phyloP scores from a whole-genome alignment of 768 basidiomycete genomes.

The Tricholoma terreum region DNA sequence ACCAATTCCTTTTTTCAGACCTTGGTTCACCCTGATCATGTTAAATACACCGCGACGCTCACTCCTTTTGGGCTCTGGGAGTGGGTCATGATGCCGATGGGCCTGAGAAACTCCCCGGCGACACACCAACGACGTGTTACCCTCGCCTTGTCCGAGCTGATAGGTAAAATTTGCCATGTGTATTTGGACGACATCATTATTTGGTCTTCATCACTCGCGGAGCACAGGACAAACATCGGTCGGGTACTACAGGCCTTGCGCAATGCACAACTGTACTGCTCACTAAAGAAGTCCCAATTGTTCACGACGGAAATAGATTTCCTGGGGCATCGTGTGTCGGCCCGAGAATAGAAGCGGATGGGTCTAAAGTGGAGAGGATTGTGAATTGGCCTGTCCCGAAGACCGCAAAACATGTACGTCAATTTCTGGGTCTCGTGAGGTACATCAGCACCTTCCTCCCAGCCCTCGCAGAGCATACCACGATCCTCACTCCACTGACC shows the following conservation, averaged over 20 bases:
- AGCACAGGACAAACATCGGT: neutral
- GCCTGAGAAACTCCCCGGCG: neutral
- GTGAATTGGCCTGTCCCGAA: too few species aligned
- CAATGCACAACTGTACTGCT: neutral
- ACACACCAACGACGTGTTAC: neutral
- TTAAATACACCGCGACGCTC: neutral
- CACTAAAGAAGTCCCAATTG: neutral
- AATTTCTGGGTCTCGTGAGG: neutral
- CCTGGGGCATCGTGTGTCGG: too few species aligned
- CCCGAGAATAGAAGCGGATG: too few species aligned
- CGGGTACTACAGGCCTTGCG: neutral
- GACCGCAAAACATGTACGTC: neutral
- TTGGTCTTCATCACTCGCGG: neutral
- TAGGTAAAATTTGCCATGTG: too few species aligned
- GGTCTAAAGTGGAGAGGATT: too few species aligned
- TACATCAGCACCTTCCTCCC: neutral
- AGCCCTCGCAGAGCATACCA: neutral
- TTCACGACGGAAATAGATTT: neutral
- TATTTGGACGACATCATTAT: neutral
- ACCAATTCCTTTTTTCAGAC: neutral
- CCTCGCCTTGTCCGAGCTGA: neutral
- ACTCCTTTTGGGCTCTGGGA: neutral
- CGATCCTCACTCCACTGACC: neutral
- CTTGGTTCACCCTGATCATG: neutral
- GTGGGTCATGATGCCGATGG: neutral